Conservation (phyloP, 805 yeast genomes). For the Wickerhamiella kurtzmanii region DNA sequence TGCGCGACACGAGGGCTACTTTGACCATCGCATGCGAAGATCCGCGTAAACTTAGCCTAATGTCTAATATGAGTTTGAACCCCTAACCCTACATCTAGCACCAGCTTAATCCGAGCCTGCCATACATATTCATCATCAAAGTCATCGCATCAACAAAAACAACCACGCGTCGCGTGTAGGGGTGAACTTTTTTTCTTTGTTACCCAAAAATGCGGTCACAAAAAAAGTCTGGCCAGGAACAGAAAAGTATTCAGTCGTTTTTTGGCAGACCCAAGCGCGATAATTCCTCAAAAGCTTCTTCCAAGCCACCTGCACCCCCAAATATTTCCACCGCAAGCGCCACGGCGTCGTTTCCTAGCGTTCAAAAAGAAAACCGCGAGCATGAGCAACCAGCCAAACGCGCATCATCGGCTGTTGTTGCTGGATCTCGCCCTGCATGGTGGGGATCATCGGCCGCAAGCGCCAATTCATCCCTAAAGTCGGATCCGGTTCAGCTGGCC, state of each 20-base stretch:
- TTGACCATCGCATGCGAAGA: conserved; percentile 5
- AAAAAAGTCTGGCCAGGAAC: neutral
- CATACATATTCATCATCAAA: no score
- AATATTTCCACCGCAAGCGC: no score
- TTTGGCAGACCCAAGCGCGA: neutral
- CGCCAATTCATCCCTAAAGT: no score
- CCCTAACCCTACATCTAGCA: no score
- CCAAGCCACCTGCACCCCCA: no score
- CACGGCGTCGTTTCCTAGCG: neutral
- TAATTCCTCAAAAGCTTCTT: no score
- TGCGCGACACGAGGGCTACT: conserved; percentile 15
- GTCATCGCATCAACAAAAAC: neutral
- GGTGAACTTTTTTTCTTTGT: no score
- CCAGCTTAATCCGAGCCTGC: no score
- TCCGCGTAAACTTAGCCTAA: no score
- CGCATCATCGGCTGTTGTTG: neutral
- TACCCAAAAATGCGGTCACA: conserved; percentile 1
- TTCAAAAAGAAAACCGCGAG: neutral
- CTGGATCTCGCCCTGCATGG: neutral
- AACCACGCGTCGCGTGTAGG: neutral
- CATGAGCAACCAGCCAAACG: neutral
- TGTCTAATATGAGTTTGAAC: no score
- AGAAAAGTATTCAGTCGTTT: neutral
- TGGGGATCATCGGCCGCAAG: no score
- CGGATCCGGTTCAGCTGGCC: neutral